These are phyloP conservation scores for Annulohypoxylon bovei DNA, from an alignment of 495 filamentous ascomycete species.

Conservation along the genomic window DNA sequence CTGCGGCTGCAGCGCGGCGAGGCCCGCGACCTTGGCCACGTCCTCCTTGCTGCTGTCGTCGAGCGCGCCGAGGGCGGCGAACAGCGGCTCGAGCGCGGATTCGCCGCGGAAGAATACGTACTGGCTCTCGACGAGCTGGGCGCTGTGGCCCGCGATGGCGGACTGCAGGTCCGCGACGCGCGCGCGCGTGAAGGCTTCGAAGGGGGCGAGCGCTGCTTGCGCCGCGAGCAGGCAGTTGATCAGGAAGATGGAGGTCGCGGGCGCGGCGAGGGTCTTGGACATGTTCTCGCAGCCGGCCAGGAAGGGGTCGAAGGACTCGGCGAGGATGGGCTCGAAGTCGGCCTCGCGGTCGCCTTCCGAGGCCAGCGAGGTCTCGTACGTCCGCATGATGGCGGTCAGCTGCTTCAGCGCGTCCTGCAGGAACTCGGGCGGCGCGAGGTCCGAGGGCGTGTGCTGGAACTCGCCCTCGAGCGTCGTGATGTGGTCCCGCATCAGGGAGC, in stretches of 20 bases:
- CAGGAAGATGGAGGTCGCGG: constrained; percentile 75
- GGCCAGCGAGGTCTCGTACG: constrained; percentile 81
- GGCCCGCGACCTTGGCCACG: constrained; percentile 47
- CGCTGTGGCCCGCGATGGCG: constrained; percentile 52
- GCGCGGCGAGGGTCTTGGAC: constrained; percentile 65
- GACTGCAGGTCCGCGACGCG: constrained; percentile 58
- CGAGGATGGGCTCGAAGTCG: constrained; percentile 82
- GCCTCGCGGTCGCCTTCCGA: constrained; percentile 62
- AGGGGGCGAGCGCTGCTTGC: constrained; percentile 59
- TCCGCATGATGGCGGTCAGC: constrained; percentile 78
- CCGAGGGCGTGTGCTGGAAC: constrained; percentile 67
- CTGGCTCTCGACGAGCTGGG: constrained; percentile 65
- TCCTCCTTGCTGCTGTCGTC: constrained; percentile 51
- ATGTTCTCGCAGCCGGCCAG: constrained; percentile 77
- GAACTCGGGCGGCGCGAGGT: constrained; percentile 85
- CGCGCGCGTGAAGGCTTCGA: constrained; percentile 62
- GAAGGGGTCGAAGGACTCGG: constrained; percentile 87
- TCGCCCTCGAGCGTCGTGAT: constrained; percentile 77
- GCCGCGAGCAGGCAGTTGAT: constrained; percentile 81
- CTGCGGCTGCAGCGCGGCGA: constrained; percentile 69
- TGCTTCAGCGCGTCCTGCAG: constrained; percentile 80
- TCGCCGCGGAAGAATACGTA: constrained; percentile 74
- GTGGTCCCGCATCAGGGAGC: constrained; percentile 79
- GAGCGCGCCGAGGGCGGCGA: constrained; percentile 64
- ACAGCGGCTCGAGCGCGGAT: constrained; percentile 77